Percentiles rank a stretch among this genome's conserved stretches.
Evolutionary conservation across 306 rosid genomes (phyloP).

Genomic region (Sphenostylis stenocarpa): DNA sequence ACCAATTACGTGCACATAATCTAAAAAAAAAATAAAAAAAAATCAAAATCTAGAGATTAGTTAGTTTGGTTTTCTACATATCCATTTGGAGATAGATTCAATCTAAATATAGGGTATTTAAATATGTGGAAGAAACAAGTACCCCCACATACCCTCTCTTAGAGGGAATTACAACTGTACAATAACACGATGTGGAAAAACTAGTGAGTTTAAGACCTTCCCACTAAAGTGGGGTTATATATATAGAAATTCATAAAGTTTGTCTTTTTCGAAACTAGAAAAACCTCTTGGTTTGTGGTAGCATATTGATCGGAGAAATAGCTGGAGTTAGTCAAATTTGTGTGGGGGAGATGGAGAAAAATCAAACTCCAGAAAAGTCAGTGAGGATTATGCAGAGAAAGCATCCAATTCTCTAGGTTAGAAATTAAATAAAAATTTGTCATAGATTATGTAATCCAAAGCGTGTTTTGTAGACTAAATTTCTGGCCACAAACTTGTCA

Average conservation of each 20-base stretch:
- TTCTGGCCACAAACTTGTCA: constrained; percentile 29
- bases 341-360: constrained; percentile 35
- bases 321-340: constrained; percentile 36
- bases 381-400: constrained; percentile 17
- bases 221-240: not conserved
- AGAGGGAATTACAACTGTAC: constrained; percentile 28
- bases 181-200: not conserved
- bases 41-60: constrained; percentile 8
- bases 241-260: constrained; percentile 20
- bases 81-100: constrained; percentile 3
- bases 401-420: constrained; percentile 37
- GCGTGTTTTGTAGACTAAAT: constrained; percentile 30
- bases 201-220: not conserved
- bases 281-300: constrained; percentile 10
- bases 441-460: constrained; percentile 31
- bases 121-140: not conserved
- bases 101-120: not conserved
- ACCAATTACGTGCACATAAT: not conserved
- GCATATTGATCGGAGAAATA: constrained; percentile 11
- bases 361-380: constrained; percentile 27
- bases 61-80: not conserved
- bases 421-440: not conserved
- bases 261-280: constrained; percentile 32
- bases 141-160: constrained; percentile 4
- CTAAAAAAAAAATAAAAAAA: not conserved